These are phyloP conservation scores for Dimocarpus longan DNA, from an alignment of 345 rosid genomes.

Conservation along the genomic window DNA sequence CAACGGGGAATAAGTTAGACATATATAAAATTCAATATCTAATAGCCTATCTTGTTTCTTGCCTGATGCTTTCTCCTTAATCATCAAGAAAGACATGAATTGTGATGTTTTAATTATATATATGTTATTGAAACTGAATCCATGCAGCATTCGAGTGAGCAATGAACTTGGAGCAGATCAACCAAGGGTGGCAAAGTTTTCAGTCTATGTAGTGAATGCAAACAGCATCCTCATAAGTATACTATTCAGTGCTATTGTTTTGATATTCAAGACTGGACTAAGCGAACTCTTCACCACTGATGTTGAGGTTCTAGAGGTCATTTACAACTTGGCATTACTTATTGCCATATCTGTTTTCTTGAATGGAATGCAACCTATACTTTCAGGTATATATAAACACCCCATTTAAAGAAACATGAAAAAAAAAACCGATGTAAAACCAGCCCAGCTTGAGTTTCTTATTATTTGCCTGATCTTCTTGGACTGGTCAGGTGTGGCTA, in stretches of 20 bases:
- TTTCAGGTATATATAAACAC: constrained; percentile 54
- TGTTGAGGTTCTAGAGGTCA: constrained; percentile 55
- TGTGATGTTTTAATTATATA: neutral
- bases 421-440: neutral
- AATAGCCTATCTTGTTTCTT: too few relatives aligned
- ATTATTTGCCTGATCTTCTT: too few relatives aligned
- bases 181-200: constrained; percentile 64
- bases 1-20: too few relatives aligned
- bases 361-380: constrained; percentile 89
- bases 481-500: constrained; percentile 68
- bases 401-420: too few relatives aligned
- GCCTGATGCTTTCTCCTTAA: neutral
- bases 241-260: constrained; percentile 50
- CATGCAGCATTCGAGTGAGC: constrained; percentile 70
- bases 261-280: constrained; percentile 53
- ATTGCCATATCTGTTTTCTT: constrained; percentile 81
- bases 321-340: constrained; percentile 59
- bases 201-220: constrained; percentile 65
- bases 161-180: constrained; percentile 92
- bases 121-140: too few relatives aligned
- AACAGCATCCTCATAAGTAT: constrained; percentile 62
- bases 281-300: constrained; percentile 75
- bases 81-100: neutral
- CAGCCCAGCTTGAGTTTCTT: neutral
- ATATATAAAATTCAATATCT: too few relatives aligned